A percentile compares a stretch with the other conserved stretches of the same genome.
Evolutionary conservation across 805 yeast genomes (phyloP).

Genomic region (Wickerhamiella hasegawae): DNA sequence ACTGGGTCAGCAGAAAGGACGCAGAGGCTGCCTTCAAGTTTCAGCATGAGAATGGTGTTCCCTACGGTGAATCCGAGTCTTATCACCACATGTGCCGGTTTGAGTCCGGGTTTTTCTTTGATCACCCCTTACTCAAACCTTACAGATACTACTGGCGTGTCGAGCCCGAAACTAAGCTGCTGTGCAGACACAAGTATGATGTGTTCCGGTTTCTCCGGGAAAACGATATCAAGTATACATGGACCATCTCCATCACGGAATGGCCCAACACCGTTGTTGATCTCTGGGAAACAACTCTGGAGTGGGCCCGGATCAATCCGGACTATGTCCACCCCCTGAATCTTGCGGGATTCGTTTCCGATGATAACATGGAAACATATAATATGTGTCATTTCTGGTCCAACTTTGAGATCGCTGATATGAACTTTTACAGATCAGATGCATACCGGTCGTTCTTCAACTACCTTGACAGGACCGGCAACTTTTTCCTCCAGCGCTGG

Average conservation of each 20-base stretch:
- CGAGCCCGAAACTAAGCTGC: conserved; percentile 48
- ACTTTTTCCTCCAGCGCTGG: conserved; percentile 71
- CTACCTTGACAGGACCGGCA: conserved; percentile 44
- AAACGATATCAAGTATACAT: conserved; percentile 46
- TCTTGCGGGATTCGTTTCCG: conserved; percentile 40
- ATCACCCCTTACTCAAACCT: conserved; percentile 38
- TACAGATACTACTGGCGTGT: conserved; percentile 65
- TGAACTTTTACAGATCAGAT: conserved; percentile 42
- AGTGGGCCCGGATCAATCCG: conserved; percentile 31
- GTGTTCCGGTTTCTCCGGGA: conserved; percentile 43
- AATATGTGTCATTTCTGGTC: conserved; percentile 76
- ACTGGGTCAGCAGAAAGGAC: conserved; percentile 38
- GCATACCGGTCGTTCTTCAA: conserved; percentile 41
- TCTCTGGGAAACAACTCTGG: conserved; percentile 41
- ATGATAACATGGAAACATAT: conserved; percentile 47
- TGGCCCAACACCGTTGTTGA: conserved; percentile 43
- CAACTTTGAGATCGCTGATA: conserved; percentile 55
- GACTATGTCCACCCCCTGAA: conserved; percentile 39
- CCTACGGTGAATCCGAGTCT: conserved; percentile 42
- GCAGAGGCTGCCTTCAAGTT: conserved; percentile 31
- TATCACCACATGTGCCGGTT: conserved; percentile 75
- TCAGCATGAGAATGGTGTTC: conserved; percentile 29
- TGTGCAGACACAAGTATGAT: conserved; percentile 48
- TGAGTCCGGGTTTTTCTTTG: conserved; percentile 58
- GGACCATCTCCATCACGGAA: conserved; percentile 50